Conservation (phyloP, 495 filamentous ascomycete species). For the Letharia lupina region DNA sequence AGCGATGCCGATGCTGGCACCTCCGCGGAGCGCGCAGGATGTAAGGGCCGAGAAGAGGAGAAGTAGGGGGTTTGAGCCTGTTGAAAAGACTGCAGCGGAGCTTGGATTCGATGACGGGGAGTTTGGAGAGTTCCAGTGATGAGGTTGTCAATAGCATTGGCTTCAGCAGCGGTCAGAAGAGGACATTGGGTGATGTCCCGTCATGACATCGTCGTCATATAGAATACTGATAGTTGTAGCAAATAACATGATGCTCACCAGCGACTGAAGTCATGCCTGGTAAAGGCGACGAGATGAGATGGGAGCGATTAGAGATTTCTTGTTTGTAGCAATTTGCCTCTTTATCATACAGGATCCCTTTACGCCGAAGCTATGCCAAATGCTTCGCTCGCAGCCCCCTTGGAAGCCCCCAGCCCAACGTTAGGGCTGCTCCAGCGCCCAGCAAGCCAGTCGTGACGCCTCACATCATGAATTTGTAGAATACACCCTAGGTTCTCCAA, state of each 20-base stretch:
- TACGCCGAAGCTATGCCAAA: slow-evolving; percentile 1
- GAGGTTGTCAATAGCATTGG: not conserved
- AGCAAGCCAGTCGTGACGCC: not conserved
- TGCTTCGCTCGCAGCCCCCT: not conserved
- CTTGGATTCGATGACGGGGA: slow-evolving; percentile 45
- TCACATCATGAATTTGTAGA: not conserved
- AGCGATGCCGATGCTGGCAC: slow-evolving; percentile 20
- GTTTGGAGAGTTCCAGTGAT: slow-evolving; percentile 45
- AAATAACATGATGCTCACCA: not conserved
- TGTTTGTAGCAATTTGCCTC: not conserved
- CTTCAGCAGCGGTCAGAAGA: not conserved
- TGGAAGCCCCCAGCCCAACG: not conserved
- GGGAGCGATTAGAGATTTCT: not conserved
- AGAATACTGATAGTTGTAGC: not conserved
- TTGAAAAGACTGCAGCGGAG: slow-evolving; percentile 28
- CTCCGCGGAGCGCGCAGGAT: slow-evolving; percentile 25
- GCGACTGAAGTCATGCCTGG: not conserved
- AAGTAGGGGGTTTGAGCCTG: slow-evolving; percentile 25
- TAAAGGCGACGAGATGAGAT: not conserved
- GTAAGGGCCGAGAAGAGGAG: slow-evolving; percentile 33
- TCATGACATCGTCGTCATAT: not conserved
- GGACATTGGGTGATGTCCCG: not conserved
- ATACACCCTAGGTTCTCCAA: not conserved
- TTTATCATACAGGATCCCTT: not conserved
- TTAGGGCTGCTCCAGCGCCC: not conserved